These are phyloP conservation scores for Musa beccarii DNA, from an alignment of 176 grass and related monocot genomes.

Conservation along the genomic window DNA sequence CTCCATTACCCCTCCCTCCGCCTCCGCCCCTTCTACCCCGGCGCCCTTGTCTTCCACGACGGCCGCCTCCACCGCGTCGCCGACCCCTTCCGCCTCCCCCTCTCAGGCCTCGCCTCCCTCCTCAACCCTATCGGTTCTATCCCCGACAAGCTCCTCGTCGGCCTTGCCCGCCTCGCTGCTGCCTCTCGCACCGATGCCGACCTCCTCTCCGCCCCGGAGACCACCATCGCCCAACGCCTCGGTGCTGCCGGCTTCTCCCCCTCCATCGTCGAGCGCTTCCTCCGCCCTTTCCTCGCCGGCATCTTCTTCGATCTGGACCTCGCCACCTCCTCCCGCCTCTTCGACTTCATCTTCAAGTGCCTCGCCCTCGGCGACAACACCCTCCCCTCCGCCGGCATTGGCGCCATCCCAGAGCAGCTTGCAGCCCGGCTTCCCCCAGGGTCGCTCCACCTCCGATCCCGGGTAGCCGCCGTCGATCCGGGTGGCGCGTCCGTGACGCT, in stretches of 20 bases:
- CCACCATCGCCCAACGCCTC: slow-evolving; percentile 38
- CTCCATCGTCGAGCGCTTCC: slow-evolving; percentile 76
- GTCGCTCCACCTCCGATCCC: slow-evolving; percentile 56
- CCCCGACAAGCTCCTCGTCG: slow-evolving; percentile 76
- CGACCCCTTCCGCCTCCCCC: slow-evolving; percentile 73
- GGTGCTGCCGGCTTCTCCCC: slow-evolving; percentile 43
- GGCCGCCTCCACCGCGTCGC: slow-evolving; percentile 49
- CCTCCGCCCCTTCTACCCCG: slow-evolving; percentile 63
- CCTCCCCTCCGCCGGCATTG: slow-evolving; percentile 70
- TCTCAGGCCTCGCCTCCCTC: slow-evolving; percentile 42
- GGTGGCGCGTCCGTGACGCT: slow-evolving; percentile 39
- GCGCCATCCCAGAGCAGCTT: slow-evolving; percentile 54
- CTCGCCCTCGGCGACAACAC: slow-evolving; percentile 85
- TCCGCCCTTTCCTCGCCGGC: slow-evolving; percentile 78
- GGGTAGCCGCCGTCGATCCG: slow-evolving; percentile 25
- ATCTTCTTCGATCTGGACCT: slow-evolving; percentile 83
- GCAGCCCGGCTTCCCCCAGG: slow-evolving; percentile 34
- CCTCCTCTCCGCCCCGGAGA: slow-evolving; percentile 58
- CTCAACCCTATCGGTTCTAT: slow-evolving; percentile 70
- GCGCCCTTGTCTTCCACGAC: slow-evolving; percentile 49
- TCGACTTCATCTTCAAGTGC: slow-evolving; percentile 90
- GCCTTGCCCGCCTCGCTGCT: slow-evolving; percentile 48
- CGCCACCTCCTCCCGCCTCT: slow-evolving; percentile 72
- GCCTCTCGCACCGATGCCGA: slow-evolving; percentile 37
- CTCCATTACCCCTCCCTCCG: slow-evolving; percentile 48